Evolutionary conservation across 306 rosid species (phyloP).

Genomic region (Fragaria ananassa): DNA sequence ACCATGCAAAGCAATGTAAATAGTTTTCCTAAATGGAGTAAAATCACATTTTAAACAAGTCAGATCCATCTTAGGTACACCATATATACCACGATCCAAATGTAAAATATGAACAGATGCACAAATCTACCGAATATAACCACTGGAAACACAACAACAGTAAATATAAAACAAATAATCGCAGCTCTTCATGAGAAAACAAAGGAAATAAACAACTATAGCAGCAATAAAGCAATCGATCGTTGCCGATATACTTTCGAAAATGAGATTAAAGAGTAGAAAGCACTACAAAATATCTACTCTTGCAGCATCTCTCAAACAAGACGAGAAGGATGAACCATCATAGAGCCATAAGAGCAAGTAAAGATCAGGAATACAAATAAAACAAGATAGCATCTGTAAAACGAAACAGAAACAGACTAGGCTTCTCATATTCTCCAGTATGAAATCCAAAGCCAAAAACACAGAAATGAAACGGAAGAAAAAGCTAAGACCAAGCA

Average conservation of each 20-base stretch:
- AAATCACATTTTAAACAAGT: not conserved
- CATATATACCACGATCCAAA: not conserved
- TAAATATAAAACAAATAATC: too few species aligned
- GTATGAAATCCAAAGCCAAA: not conserved
- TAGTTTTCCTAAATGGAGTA: not conserved
- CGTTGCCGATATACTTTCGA: too few species aligned
- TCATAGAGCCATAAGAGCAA: not conserved
- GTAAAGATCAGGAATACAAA: too few species aligned
- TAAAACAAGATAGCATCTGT: too few species aligned
- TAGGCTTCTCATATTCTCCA: too few species aligned
- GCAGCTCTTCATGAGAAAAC: too few species aligned
- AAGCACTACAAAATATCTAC: too few species aligned
- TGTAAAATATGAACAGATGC: too few species aligned
- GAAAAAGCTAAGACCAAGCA: not conserved
- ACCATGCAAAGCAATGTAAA: not conserved
- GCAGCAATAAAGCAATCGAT: too few species aligned
- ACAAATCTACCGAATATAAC: not conserved
- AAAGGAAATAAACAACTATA: too few species aligned
- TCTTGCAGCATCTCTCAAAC: not conserved
- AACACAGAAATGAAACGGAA: not conserved
- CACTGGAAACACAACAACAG: not conserved
- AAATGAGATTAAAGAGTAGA: too few species aligned
- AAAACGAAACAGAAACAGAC: too few species aligned
- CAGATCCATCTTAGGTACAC: not conserved
- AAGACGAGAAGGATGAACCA: not conserved